Conservation (phyloP, 1,284 basidiomycete genomes). For the Cerrena zonata region DNA sequence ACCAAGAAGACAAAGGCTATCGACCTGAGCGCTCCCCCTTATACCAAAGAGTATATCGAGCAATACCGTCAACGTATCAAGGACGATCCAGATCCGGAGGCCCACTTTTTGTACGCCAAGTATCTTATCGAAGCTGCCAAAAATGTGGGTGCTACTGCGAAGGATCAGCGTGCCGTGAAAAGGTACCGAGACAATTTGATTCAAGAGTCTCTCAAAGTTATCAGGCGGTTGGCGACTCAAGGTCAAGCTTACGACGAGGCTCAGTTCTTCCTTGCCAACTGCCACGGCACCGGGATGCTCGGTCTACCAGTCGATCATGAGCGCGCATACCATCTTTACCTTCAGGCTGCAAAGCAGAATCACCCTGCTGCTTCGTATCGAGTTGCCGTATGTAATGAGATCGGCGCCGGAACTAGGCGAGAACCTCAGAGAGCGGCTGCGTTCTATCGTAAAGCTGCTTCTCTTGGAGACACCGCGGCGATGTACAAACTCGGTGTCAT, state of each 20-base stretch:
- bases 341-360: slow-evolving; percentile 96
- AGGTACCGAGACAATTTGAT: slow-evolving; percentile 90
- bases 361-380: slow-evolving; percentile 93
- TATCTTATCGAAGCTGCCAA: slow-evolving; percentile 99
- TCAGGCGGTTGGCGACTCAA: slow-evolving; percentile 87
- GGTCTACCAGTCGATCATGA: slow-evolving; percentile 96
- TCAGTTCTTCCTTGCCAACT: slow-evolving; percentile 99
- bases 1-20: slow-evolving; percentile 75
- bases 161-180: slow-evolving; percentile 74
- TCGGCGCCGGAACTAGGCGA: slow-evolving; percentile 94
- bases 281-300: slow-evolving; percentile 90
- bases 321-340: slow-evolving; percentile 95
- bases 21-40: slow-evolving; percentile 81
- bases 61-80: slow-evolving; percentile 96
- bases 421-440: slow-evolving; percentile 86
- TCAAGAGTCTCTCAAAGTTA: slow-evolving; percentile 84
- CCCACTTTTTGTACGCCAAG: slow-evolving; percentile 96
- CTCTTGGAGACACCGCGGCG: slow-evolving; percentile 91
- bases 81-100: slow-evolving; percentile 94
- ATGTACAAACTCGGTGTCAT: slow-evolving; percentile 99
- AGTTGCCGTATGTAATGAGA: slow-evolving; percentile 97
- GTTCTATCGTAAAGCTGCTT: slow-evolving; percentile 95
- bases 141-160: slow-evolving; percentile 69
- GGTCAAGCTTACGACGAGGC: slow-evolving; percentile 90
- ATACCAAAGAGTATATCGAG: slow-evolving; percentile 94